Conservation (phyloP, 2,329 filamentous ascomycete species). For the Thelonectria rubi region DNA sequence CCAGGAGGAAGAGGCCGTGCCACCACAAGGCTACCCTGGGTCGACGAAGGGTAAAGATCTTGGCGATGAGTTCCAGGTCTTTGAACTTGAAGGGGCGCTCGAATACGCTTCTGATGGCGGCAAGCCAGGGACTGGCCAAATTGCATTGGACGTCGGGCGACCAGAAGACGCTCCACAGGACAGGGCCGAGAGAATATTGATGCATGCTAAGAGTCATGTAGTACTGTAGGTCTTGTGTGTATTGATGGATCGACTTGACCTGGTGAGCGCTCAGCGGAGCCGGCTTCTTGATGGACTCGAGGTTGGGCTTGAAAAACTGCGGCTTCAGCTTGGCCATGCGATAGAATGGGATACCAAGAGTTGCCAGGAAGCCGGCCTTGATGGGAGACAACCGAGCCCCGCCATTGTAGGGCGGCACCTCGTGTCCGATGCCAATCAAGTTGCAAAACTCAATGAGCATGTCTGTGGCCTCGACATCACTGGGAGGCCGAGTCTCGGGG, state of each 20-base stretch:
- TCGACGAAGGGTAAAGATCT: conserved; percentile 39
- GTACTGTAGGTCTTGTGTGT: conserved; percentile 37
- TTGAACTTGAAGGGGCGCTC: conserved; percentile 31
- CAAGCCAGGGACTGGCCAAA: conserved; percentile 44
- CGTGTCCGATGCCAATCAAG: conserved; percentile 38
- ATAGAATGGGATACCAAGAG: conserved; percentile 41
- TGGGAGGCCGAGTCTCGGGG: conserved; percentile 25
- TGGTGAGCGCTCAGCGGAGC: conserved; percentile 21
- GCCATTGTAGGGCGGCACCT: conserved; percentile 22
- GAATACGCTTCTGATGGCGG: conserved; percentile 36
- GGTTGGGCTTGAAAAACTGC: conserved; percentile 32
- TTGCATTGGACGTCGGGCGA: conserved; percentile 44
- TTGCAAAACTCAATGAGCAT: conserved; percentile 41
- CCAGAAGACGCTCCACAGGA: conserved; percentile 47
- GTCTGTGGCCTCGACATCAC: conserved; percentile 34
- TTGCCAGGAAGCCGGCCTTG: conserved; percentile 40
- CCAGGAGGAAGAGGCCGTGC: conserved; percentile 42
- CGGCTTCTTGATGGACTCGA: conserved; percentile 19
- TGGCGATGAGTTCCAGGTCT: conserved; percentile 38
- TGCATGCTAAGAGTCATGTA: conserved; percentile 47
- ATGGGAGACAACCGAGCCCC: conserved; percentile 33
- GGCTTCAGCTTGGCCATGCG: conserved; percentile 40
- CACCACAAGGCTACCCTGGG: conserved; percentile 43
- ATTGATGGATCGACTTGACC: conserved; percentile 29
- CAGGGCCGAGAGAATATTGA: conserved; percentile 37